A percentile compares a stretch with the other conserved stretches of the same genome.
Evolutionary conservation across 1,139 yeast species (phyloP).

Genomic region (Suhomyces panamericanus): DNA sequence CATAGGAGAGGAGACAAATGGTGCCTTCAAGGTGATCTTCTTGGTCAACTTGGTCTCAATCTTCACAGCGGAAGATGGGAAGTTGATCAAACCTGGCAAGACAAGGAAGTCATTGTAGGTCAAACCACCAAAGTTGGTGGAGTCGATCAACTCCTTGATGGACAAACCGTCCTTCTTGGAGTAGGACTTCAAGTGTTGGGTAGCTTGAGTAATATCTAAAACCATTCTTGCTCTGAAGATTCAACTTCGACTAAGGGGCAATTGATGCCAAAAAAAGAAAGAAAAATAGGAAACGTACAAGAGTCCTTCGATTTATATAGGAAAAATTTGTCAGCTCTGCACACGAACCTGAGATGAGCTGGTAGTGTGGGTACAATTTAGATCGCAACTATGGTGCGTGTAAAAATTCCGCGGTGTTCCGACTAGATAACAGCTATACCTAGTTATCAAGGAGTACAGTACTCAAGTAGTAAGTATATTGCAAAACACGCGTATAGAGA

Average conservation of each 20-base stretch:
- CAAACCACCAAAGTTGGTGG: conserved; percentile 87
- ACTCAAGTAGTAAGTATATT: too few relatives aligned
- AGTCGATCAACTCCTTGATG: conserved; percentile 83
- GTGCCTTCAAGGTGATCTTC: conserved; percentile 87
- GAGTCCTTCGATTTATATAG: conserved; percentile 8
- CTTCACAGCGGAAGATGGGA: conserved; percentile 74
- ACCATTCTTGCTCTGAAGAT: conserved; percentile 27
- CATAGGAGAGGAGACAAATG: conserved; percentile 98
- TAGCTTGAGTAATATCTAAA: conserved; percentile 64
- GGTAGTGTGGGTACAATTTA: conserved; percentile 2
- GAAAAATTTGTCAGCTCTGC: conserved; percentile 14
- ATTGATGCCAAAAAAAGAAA: conserved; percentile 48
- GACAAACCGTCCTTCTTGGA: conserved; percentile 80
- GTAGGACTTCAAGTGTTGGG: conserved; percentile 66
- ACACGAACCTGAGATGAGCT: conserved; percentile 6
- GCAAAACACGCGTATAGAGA: too few relatives aligned
- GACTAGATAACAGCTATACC: not conserved
- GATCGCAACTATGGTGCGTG: not conserved
- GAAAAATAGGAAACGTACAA: conserved; percentile 7
- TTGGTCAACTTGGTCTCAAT: conserved; percentile 87
- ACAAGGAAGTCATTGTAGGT: conserved; percentile 95
- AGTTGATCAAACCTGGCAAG: conserved; percentile 91
- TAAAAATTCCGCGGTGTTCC: not conserved
- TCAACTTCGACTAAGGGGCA: conserved; percentile 30
- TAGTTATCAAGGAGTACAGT: not conserved